These are phyloP conservation scores for Leishmania martiniquensis DNA, from an alignment of 208 protist genomes.

Conservation along the genomic window DNA sequence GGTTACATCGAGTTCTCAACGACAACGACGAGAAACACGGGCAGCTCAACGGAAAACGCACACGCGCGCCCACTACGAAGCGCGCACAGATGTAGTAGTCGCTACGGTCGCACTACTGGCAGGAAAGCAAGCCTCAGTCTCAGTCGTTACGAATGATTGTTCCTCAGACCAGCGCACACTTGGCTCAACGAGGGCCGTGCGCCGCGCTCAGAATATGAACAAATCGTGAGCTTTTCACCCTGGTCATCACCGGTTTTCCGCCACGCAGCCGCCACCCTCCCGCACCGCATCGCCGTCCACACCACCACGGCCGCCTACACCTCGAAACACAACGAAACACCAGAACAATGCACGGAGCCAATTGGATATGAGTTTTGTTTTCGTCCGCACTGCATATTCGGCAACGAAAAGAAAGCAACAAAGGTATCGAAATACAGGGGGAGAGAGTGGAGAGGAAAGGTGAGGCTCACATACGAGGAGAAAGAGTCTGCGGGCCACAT, in stretches of 20 bases:
- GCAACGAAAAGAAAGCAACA: too few relatives aligned
- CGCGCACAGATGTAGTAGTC: background rate
- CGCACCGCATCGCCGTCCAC: background rate
- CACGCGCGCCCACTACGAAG: background rate
- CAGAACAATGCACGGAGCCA: too few relatives aligned
- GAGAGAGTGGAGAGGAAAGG: background rate
- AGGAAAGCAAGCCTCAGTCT: background rate
- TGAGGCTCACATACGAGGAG: too few relatives aligned
- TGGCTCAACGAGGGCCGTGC: background rate
- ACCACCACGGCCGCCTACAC: background rate
- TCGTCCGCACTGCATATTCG: too few relatives aligned
- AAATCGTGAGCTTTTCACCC: constrained; percentile 36
- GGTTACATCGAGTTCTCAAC: background rate
- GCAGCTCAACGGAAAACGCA: too few relatives aligned
- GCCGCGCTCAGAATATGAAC: constrained; percentile 64
- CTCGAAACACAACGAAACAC: background rate
- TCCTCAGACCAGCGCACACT: background rate
- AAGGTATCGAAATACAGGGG: background rate
- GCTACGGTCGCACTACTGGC: background rate
- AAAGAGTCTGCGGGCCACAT: too few relatives aligned
- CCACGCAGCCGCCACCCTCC: background rate
- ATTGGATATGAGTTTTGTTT: too few relatives aligned
- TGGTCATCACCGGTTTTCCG: constrained; percentile 30
- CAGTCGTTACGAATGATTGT: background rate
- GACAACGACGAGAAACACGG: too few relatives aligned